These are phyloP conservation scores for Spinacia oleracea DNA, from an alignment of 179 eudicot genomes.

Conservation along the genomic window DNA sequence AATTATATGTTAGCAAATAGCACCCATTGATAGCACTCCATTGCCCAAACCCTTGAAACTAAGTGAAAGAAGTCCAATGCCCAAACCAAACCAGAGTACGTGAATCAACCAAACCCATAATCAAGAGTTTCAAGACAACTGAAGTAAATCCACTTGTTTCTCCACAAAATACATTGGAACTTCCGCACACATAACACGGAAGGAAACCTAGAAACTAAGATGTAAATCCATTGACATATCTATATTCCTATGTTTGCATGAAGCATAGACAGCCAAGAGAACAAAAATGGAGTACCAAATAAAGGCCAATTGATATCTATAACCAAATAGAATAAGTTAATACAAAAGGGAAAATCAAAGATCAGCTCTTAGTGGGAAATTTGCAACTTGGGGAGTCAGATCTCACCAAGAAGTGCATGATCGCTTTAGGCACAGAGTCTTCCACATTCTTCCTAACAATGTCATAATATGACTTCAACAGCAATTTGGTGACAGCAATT, in stretches of 20 bases:
- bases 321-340: background rate
- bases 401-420: constrained; percentile 94
- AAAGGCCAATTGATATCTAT: background rate
- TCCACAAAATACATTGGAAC: background rate
- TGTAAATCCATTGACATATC: background rate
- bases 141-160: constrained; percentile 1
- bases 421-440: constrained; percentile 90
- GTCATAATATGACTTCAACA: constrained; percentile 84
- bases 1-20: background rate
- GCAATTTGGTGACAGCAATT: constrained; percentile 69
- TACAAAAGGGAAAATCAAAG: background rate
- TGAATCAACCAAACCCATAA: no score
- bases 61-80: background rate
- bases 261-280: constrained; percentile 2
- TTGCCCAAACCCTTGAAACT: background rate
- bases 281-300: background rate
- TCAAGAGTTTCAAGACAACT: background rate
- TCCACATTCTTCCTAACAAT: constrained; percentile 84
- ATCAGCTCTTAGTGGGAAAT: background rate
- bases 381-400: background rate
- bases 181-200: background rate
- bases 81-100: background rate
- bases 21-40: background rate
- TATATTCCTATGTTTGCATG: background rate
- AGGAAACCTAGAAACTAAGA: background rate